Evolutionary conservation across 352 stramenopile genomes (phyloP), one percentile per base, ranked within the genome.

Genomic region (Phytophthora pseudosyringae): DNA sequence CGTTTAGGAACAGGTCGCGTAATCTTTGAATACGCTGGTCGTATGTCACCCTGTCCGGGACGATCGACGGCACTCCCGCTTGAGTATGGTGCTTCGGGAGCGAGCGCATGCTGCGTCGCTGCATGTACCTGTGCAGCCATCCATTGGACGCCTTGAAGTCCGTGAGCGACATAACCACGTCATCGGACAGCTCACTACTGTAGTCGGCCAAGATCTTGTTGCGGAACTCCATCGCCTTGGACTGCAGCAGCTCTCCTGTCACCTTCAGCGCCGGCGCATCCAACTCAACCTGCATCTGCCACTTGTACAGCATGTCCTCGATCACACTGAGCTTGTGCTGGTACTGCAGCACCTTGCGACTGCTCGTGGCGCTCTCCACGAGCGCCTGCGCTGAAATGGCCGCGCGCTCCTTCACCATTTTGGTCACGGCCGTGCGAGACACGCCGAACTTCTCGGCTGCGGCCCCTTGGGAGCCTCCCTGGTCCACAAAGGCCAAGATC

Each of bases 61-160:
- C 9, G 12, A 61, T 33, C 10, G 26, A 26, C 9, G 39, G 49
- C 33, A 26, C 39, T 21, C 29, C 46, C 5, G 57, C n/a, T 15
- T 70, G 63, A 15, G 71, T 63, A 18, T 80, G 67, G 32, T 81
- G 67, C 46, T 88, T 88, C 8, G 84, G 73, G 2, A 88, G 64
- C 9, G 81, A 84, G 7, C 84, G 82, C 41, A 94, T 75, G 41
- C 88, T 92, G 10, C 83, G 71, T 52, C 86, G 74, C 49, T 91
- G 82, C 55, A 91, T 78, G 67, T 94, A 94, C 25, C 86, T 73
- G 38, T 92, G 83, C 36, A 94, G 50, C 86, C 86, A 94, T 29
- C 86, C 86, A 62, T 94, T 94, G 8, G 86, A 94, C 1, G 86
- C 86, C 61, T 94, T 94, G 63, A 94, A 94, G 39, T 91, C 86